Conservation (phyloP, 1,284 basidiomycete genomes). For the Hemileia vastatrix region DNA sequence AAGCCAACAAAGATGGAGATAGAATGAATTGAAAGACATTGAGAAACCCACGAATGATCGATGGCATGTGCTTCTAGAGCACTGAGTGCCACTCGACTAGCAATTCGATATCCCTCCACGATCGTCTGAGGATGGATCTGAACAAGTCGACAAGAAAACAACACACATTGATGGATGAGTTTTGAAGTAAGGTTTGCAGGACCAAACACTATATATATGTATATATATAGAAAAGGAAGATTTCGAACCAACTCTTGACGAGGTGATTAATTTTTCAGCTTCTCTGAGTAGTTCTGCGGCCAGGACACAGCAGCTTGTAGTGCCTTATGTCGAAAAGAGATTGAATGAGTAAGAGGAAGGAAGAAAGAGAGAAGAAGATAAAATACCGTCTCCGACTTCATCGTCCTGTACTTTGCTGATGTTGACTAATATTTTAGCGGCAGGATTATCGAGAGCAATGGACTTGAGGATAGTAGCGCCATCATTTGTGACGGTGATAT, state of each 20-base stretch:
- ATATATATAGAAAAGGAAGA: neutral
- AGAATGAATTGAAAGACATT: neutral
- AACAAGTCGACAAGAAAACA: slow-evolving; percentile 2
- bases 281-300: slow-evolving; percentile 86
- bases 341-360: neutral
- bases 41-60: slow-evolving; percentile 64
- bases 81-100: slow-evolving; percentile 70
- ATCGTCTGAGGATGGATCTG: slow-evolving; percentile 99
- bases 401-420: slow-evolving; percentile 99
- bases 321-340: slow-evolving; percentile 1
- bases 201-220: neutral
- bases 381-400: slow-evolving; percentile 82
- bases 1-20: neutral
- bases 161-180: neutral
- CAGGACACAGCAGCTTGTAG: slow-evolving; percentile 57
- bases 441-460: slow-evolving; percentile 95
- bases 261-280: slow-evolving; percentile 84
- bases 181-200: neutral
- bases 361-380: neutral
- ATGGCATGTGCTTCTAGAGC: slow-evolving; percentile 71
- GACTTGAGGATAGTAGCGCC: slow-evolving; percentile 96
- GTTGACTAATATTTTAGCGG: slow-evolving; percentile 98
- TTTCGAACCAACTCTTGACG: slow-evolving; percentile 20
- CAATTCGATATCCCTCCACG: slow-evolving; percentile 93
- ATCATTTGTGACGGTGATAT: slow-evolving; percentile 96